These are phyloP conservation scores for Arthrobotrys entomopaga DNA, from an alignment of 2,329 filamentous ascomycete species.

Conservation along the genomic window DNA sequence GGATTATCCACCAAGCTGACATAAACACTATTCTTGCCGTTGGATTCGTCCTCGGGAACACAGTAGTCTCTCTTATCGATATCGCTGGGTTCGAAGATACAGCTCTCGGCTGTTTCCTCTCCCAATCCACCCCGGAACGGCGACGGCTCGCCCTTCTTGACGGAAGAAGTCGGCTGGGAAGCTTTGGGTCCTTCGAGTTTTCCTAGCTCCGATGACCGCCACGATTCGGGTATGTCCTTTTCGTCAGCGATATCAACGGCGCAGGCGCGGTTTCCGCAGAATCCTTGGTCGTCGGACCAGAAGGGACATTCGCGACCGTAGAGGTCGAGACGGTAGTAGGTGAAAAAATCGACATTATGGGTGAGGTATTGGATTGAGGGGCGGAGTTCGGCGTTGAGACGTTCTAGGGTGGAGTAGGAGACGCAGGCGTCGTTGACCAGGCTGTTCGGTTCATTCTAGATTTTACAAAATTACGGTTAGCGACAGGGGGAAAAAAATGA, in stretches of 20 bases:
- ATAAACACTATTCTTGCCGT: slow-evolving; percentile 78
- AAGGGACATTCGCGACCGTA: slow-evolving; percentile 96
- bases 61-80: slow-evolving; percentile 83
- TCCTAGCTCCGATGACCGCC: slow-evolving; percentile 89
- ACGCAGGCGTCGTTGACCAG: slow-evolving; percentile 95
- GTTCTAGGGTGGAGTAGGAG: slow-evolving; percentile 89
- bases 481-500: too few species aligned
- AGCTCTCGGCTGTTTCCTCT: slow-evolving; percentile 89
- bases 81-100: slow-evolving; percentile 82
- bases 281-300: slow-evolving; percentile 90
- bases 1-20: slow-evolving; percentile 93
- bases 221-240: slow-evolving; percentile 88
- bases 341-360: slow-evolving; percentile 93
- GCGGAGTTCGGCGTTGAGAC: slow-evolving; percentile 79
- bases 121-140: slow-evolving; percentile 86
- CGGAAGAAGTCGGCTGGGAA: slow-evolving; percentile 81
- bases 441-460: slow-evolving; percentile 69
- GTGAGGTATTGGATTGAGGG: slow-evolving; percentile 83
- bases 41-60: slow-evolving; percentile 91
- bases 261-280: slow-evolving; percentile 97
- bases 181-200: slow-evolving; percentile 91
- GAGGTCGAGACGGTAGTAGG: slow-evolving; percentile 93
- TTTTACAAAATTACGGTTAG: neutral
- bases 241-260: slow-evolving; percentile 95
- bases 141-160: slow-evolving; percentile 72